Evolutionary conservation across 2,329 filamentous ascomycete species (phyloP).

Genomic region (Penicillium sp.): DNA sequence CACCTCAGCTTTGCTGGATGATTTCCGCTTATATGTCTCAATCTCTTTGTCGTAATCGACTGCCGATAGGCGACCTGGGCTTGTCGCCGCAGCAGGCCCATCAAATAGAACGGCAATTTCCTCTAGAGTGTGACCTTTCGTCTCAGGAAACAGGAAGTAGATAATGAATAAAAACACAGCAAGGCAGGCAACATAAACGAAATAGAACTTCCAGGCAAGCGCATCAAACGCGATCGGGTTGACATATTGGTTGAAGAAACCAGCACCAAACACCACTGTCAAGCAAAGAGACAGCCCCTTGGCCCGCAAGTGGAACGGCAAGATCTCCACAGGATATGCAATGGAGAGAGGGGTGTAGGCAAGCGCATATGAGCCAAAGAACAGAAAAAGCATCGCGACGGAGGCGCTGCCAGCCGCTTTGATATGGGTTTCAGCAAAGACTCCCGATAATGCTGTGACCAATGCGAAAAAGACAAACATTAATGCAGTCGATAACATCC

Average conservation of each 20-base stretch:
- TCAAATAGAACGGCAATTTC: slow-evolving; percentile 13
- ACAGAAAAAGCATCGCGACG: slow-evolving; percentile 41
- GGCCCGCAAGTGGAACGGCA: slow-evolving; percentile 43
- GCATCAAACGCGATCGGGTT: slow-evolving; percentile 47
- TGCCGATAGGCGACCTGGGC: not conserved
- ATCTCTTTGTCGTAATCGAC: not conserved
- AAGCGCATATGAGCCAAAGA: slow-evolving; percentile 36
- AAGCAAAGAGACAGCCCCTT: slow-evolving; percentile 37
- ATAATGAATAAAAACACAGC: slow-evolving; percentile 28
- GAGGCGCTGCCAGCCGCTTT: slow-evolving; percentile 33
- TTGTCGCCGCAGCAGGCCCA: not conserved
- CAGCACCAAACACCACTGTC: slow-evolving; percentile 29
- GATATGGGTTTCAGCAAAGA: slow-evolving; percentile 26
- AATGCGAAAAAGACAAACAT: slow-evolving; percentile 30
- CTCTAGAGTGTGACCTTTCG: slow-evolving; percentile 12
- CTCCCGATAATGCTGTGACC: slow-evolving; percentile 25
- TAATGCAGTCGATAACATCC: slow-evolving; percentile 22
- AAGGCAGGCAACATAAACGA: slow-evolving; percentile 45
- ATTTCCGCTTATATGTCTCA: not conserved
- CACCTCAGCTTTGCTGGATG: not conserved
- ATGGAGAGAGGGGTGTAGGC: slow-evolving; percentile 32
- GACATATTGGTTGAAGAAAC: slow-evolving; percentile 48
- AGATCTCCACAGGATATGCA: slow-evolving; percentile 35
- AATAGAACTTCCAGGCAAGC: slow-evolving; percentile 49
- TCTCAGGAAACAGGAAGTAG: slow-evolving; percentile 16